Evolutionary conservation across 257 asterid species (phyloP).

Genomic region (Gentiana dahurica): DNA sequence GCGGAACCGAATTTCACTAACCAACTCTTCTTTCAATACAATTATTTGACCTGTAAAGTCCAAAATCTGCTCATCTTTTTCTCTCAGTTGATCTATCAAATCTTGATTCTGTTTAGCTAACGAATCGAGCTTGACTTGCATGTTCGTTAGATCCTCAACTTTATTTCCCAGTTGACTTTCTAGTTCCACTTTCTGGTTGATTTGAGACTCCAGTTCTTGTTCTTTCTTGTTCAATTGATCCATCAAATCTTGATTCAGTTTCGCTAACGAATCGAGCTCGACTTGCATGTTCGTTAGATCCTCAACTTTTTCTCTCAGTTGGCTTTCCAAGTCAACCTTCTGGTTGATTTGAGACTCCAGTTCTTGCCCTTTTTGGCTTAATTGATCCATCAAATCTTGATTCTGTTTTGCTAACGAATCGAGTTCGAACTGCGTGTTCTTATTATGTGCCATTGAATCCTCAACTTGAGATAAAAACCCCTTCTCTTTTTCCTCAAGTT

Average conservation of each 20-base stretch:
- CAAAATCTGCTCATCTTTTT: conserved; percentile 34
- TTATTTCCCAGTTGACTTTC: conserved; percentile 32
- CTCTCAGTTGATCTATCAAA: conserved; percentile 11
- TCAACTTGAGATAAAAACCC: conserved; percentile 36
- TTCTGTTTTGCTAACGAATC: conserved; percentile 38
- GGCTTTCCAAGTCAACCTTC: too few species aligned
- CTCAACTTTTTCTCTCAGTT: too few species aligned
- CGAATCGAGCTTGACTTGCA: neutral
- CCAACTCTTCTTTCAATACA: conserved; percentile 38
- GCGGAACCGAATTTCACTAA: conserved; percentile 21
- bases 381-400: conserved; percentile 42
- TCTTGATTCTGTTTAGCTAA: too few species aligned
- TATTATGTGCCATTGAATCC: conserved; percentile 33
- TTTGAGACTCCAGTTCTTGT: conserved; percentile 33
- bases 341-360: conserved; percentile 29
- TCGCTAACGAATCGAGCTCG: too few species aligned
- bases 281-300: too few species aligned
- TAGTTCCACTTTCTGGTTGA: conserved; percentile 32
- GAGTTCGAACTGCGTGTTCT: conserved; percentile 35
- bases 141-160: conserved; percentile 14
- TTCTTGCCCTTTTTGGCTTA: conserved; percentile 30
- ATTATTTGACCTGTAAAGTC: conserved; percentile 31
- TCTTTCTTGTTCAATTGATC: conserved; percentile 35
- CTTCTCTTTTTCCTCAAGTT: conserved; percentile 51
- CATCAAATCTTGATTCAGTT: conserved; percentile 10